phyloP scores from a whole-genome alignment of 169 alveolate species.

The Cryptosporidium tyzzeri region DNA sequence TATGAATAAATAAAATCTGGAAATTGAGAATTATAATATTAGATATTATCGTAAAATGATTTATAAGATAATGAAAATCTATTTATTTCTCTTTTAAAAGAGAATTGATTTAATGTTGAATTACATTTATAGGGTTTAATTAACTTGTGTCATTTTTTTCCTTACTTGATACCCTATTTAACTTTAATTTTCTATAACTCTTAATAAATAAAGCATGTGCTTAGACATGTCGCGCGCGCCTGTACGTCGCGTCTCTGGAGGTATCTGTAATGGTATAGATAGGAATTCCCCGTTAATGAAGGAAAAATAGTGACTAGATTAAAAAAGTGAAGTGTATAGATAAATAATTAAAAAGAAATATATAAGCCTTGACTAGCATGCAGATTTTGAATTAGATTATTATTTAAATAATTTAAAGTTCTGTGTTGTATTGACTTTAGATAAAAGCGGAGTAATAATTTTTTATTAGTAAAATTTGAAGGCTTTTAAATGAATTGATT shows the following conservation, averaged over 20 bases:
- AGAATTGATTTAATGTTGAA: background rate
- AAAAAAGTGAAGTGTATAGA: background rate
- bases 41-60: background rate
- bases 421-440: too few species aligned
- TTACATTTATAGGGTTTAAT: background rate
- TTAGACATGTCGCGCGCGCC: background rate
- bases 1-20: background rate
- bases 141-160: background rate
- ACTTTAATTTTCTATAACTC: background rate
- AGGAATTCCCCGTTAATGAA: background rate
- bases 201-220: background rate
- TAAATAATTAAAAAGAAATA: too few species aligned
- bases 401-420: too few species aligned
- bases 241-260: background rate
- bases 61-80: background rate
- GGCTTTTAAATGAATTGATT: too few species aligned
- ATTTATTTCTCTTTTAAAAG: slow-evolving; percentile 11
- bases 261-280: background rate
- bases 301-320: background rate
- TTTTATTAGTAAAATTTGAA: too few species aligned
- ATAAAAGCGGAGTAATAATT: too few species aligned
- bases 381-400: too few species aligned
- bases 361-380: too few species aligned
- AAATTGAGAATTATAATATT: background rate
- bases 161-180: slow-evolving; percentile 8